Conservation (phyloP, 2,329 filamentous ascomycete species). For the Cercospora berteroae region DNA sequence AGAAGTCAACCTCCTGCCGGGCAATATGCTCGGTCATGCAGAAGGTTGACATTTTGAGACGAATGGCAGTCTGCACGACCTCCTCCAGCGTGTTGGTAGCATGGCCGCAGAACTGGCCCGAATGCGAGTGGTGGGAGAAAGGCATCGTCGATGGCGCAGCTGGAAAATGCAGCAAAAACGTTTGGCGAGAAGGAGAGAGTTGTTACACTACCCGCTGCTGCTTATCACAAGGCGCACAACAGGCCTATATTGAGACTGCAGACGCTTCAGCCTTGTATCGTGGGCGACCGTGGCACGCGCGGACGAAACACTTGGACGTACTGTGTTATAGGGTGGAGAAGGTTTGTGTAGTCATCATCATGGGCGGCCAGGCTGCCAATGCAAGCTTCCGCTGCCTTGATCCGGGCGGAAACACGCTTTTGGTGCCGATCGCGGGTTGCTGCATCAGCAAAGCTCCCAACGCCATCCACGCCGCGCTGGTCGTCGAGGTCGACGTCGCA, state of each 20-base stretch:
- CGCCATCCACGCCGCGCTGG: neutral
- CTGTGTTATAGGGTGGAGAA: neutral
- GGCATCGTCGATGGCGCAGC: slow-evolving; percentile 61
- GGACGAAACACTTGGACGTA: neutral
- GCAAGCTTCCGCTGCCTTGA: neutral
- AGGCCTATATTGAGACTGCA: neutral
- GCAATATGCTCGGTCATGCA: slow-evolving; percentile 96
- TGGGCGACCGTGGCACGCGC: neutral
- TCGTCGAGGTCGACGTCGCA: neutral
- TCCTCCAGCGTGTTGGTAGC: slow-evolving; percentile 82
- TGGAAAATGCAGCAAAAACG: neutral
- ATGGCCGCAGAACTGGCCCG: slow-evolving; percentile 94
- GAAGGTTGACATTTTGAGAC: slow-evolving; percentile 75
- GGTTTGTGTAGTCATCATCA: neutral
- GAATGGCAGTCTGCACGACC: slow-evolving; percentile 75
- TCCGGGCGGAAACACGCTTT: neutral
- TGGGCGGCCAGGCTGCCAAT: neutral
- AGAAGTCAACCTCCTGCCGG: slow-evolving; percentile 73
- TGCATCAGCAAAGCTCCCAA: neutral
- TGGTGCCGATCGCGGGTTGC: neutral
- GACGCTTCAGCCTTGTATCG: neutral
- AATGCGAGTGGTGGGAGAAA: slow-evolving; percentile 97
- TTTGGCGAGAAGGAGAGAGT: neutral
- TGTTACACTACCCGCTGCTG: neutral
- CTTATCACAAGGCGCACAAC: neutral